A percentile compares a stretch with the other conserved stretches of the same genome.
Conservation (phyloP, 352 stramenopile species). For the Globisporangium iwayamae region DNA sequence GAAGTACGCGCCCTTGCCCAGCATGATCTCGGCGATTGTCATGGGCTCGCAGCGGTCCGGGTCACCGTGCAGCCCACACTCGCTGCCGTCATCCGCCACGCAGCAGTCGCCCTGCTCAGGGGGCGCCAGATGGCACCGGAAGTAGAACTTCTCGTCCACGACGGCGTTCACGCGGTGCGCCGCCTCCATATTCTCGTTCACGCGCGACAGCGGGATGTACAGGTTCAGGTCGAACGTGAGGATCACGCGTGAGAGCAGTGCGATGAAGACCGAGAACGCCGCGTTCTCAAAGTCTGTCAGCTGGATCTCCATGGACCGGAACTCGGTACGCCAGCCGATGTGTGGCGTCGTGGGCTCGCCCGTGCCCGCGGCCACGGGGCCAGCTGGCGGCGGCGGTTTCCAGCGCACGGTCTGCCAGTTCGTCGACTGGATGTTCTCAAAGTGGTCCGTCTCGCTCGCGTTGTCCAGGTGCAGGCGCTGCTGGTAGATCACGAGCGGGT, state of each 20-base stretch:
- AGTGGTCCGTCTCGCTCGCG: constrained; percentile 91
- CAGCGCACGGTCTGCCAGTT: constrained; percentile 99
- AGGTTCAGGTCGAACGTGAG: constrained; percentile 99
- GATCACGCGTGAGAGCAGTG: constrained; percentile 97
- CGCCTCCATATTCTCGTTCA: constrained; percentile 99
- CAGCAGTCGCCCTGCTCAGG: constrained; percentile 70
- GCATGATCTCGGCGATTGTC: constrained; percentile 97
- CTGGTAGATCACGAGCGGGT: constrained; percentile 95
- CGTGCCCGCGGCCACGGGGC: constrained; percentile 20
- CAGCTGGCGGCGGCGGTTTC: constrained; percentile 98
- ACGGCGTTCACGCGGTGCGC: constrained; percentile 95
- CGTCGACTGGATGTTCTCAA: constrained; percentile 99
- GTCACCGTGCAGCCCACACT: constrained; percentile 59
- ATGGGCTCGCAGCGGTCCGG: constrained; percentile 90
- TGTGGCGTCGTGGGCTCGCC: constrained; percentile 34
- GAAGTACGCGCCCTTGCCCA: constrained; percentile 95
- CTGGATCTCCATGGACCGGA: constrained; percentile 99
- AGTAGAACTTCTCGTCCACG: constrained; percentile 97
- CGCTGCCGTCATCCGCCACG: constrained; percentile 4
- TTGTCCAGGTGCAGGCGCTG: constrained; percentile 87
- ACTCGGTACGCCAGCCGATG: constrained; percentile 89
- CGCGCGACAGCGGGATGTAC: constrained; percentile 98
- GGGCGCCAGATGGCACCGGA: constrained; percentile 94
- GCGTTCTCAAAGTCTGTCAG: constrained; percentile 99
- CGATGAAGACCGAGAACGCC: constrained; percentile 98